Evolutionary conservation across 1,139 yeast genomes (phyloP), one percentile per base, ranked within the genome.

Genomic region (Scheffersomyces quercinus): DNA sequence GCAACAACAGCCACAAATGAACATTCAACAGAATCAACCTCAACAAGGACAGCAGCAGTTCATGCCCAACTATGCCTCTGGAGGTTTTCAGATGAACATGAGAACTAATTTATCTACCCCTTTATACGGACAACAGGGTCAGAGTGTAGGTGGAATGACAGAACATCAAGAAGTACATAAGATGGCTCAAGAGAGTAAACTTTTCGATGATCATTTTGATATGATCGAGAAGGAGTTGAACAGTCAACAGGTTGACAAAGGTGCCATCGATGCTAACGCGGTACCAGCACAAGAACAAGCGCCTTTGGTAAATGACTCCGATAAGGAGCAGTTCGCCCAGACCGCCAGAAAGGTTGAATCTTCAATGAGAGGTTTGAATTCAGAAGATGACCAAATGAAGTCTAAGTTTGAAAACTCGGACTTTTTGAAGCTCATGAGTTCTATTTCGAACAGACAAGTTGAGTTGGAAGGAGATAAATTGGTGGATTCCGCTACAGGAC

Each of bases 381-480:
- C 62, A 7, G 52, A 51, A 38, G 53, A 59, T 26, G 51, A 48
- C 13, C 68, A 60, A 28, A 67, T 67, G 48, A 55, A 54, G 11
- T 53, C 55, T 13, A 74, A 73, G 54, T 63, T 74, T 46, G 64
- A 68, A 48, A 63, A 68, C 47, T 67, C 74, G 3, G 60, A 65
- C 38, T 74, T 74, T 46, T 58, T 74, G 42, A 70, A 73, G 52
- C 58, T 74, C 42, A 74, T 74, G 79, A 54, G 55, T 30, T 63
- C 67, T 11, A 72, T 74, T 12, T 66, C 73, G 6, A 62, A 61
- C 36, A 53, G 74, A 38, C 48, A 61, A 39, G 75, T 73, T 26
- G 78, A 71, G 51, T 52, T 74, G 15, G 68, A 68, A 15, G 77
- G 77, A 5, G 71, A 70, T 45, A 70, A 68, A 50, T 58, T 74